A percentile compares a stretch with the other conserved stretches of the same genome.
These are phyloP conservation scores for Hordeum vulgare DNA, from an alignment of 176 grass and related monocot genomes.

Conservation along the genomic window DNA sequence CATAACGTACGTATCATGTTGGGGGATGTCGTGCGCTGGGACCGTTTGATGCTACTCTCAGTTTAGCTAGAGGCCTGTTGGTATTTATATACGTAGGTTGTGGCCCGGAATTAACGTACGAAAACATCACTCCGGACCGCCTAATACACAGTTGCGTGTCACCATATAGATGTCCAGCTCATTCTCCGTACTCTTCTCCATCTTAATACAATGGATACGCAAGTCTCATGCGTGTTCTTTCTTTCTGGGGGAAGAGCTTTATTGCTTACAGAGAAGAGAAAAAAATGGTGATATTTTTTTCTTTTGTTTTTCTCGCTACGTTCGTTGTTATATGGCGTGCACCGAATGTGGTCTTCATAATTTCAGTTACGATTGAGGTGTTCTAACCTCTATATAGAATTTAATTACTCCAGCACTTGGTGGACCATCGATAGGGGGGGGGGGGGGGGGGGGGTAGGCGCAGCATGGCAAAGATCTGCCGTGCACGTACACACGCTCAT, in stretches of 20 bases:
- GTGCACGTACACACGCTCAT: neutral
- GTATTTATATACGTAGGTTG: neutral
- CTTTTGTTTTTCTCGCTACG: no score
- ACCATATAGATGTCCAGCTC: no score
- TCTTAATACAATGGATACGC: no score
- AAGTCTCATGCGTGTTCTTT: no score
- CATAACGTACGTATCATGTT: neutral
- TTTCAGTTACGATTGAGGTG: neutral
- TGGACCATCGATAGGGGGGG: neutral
- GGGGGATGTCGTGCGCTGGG: neutral
- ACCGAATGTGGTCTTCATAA: neutral
- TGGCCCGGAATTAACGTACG: neutral
- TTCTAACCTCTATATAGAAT: constrained; percentile 1
- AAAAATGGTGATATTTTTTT: no score
- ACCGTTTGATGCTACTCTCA: no score
- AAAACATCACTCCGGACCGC: neutral
- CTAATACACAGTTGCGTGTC: no score
- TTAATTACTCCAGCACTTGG: neutral
- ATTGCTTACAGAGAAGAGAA: no score
- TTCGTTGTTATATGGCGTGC: neutral
- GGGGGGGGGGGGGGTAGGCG: neutral
- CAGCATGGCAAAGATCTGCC: neutral
- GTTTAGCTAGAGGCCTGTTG: no score
- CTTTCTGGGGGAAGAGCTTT: no score
- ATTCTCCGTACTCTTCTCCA: no score